Conservation (phyloP, 768 basidiomycete species). For the Clavaria fumosa region DNA sequence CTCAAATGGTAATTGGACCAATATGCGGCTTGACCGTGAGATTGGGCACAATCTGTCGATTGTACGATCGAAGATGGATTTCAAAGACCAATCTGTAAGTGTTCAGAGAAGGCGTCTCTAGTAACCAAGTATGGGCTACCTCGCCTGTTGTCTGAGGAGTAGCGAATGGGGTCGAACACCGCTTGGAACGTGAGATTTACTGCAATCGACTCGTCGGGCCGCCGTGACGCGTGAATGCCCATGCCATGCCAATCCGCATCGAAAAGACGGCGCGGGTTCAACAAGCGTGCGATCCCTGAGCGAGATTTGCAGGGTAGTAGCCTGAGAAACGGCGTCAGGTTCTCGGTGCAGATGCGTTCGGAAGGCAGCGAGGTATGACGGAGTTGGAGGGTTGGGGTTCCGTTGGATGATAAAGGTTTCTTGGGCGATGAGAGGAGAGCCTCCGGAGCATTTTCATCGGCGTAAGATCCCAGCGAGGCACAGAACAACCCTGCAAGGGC, state of each 20-base stretch:
- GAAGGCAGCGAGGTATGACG: conserved; percentile 68
- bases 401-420: too few species aligned
- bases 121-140: conserved; percentile 23
- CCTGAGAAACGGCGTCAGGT: conserved; percentile 90
- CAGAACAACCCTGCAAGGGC: conserved; percentile 90
- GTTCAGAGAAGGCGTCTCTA: background rate
- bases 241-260: conserved; percentile 90
- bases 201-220: conserved; percentile 39
- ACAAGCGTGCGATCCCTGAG: conserved; percentile 68
- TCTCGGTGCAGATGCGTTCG: conserved; percentile 93
- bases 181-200: conserved; percentile 57
- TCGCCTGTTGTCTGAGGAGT: conserved; percentile 32
- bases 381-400: conserved; percentile 35
- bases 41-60: conserved; percentile 58
- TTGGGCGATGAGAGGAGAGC: too few species aligned
- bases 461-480: conserved; percentile 68
- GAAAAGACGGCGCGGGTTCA: conserved; percentile 78
- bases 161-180: conserved; percentile 64
- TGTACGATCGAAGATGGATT: conserved; percentile 46
- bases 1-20: conserved; percentile 30
- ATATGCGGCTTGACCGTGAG: conserved; percentile 41
- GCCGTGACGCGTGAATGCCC: conserved; percentile 60
- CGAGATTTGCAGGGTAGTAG: conserved; percentile 83
- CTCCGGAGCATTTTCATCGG: conserved; percentile 50
- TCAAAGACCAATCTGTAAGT: conserved; percentile 56